Base-by-base conservation (phyloP, 2,329 filamentous ascomycete species). In the Fusarium setosum region DNA sequence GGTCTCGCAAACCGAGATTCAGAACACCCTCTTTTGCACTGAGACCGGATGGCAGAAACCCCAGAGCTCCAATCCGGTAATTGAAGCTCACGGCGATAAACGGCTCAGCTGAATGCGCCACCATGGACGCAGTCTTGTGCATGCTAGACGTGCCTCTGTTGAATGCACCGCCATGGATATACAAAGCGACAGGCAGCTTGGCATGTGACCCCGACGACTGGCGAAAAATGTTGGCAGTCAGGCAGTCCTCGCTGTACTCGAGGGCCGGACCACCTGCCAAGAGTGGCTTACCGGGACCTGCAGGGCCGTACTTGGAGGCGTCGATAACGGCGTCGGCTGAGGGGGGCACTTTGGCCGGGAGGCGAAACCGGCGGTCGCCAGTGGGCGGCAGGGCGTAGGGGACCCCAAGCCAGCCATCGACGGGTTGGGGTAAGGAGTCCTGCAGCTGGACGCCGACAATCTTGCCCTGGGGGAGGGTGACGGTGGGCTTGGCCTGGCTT, bases 41-140 rank as follows among this genome's bases (percentile, higher is more conserved):
- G 1, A 72, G 81, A 13, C 31, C 89, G 65, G 75, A 92, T 86
- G 2, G 65, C n/a, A 90, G 70, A 71, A 92, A 90, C 0, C 89
- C 89, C 69, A 90, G 80, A 5, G 84, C 83, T 9, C 83, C 82
- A 35, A 89, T 80, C 9, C 87, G 81, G 70, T 88, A 83, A 65
- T 81, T 81, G 69, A 84, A 81, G 31, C 78, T 81, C 2, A 85
- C 78, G 5, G 76, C 82, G 37, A 87, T 79, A 47, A 91, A 78
- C 1, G 84, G 83, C 17, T 56, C 56, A 13, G 78, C 74, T 0
- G 83, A 75, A 76, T 84, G 89, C 2, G 84, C 82, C 6, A 90
- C 83, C 78, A 92, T 87, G 13, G 85, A 86, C 0, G 83, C 83
- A 54, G 90, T 87, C 70, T 91, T 84, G 57, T 90, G 82, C 78